Conservation (phyloP, 805 yeast genomes). For the Isabelozyma pseudorhagii region DNA sequence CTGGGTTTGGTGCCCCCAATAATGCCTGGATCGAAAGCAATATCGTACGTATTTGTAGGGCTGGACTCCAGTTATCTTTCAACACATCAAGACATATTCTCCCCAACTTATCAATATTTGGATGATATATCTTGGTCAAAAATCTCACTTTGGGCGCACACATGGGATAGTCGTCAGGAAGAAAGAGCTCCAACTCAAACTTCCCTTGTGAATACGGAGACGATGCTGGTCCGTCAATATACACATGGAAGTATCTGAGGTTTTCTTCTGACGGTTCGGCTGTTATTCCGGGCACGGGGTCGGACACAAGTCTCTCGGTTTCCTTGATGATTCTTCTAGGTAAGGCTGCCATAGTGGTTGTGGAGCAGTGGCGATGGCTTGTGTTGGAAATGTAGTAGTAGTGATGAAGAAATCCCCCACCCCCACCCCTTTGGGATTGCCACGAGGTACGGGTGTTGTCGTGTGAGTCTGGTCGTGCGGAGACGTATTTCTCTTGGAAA, state of each 20-base stretch:
- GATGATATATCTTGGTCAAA: conserved; percentile 91
- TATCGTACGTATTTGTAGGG: conserved; percentile 91
- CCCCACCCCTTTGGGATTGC: background rate
- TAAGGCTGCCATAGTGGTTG: conserved; percentile 49
- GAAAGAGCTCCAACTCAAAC: conserved; percentile 78
- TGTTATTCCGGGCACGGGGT: conserved; percentile 94
- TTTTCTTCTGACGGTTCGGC: conserved; percentile 95
- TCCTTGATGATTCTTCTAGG: conserved; percentile 96
- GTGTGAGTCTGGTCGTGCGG: background rate
- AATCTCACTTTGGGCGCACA: conserved; percentile 96
- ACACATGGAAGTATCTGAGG: conserved; percentile 86
- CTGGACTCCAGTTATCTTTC: conserved; percentile 97
- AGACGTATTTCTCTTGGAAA: too few species aligned
- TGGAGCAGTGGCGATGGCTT: background rate
- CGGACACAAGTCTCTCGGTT: conserved; percentile 86
- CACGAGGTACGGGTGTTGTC: background rate
- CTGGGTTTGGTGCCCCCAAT: conserved; percentile 95
- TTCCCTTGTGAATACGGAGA: conserved; percentile 86
- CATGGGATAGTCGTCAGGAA: conserved; percentile 98
- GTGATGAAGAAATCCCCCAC: too few species aligned
- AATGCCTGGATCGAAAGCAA: conserved; percentile 89
- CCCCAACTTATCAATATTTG: conserved; percentile 92
- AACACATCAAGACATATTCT: conserved; percentile 93
- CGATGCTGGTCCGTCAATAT: conserved; percentile 85
- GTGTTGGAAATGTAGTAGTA: too few species aligned